These are phyloP conservation scores for Penicillium arizonense DNA, from an alignment of 495 filamentous ascomycete genomes.

Conservation along the genomic window DNA sequence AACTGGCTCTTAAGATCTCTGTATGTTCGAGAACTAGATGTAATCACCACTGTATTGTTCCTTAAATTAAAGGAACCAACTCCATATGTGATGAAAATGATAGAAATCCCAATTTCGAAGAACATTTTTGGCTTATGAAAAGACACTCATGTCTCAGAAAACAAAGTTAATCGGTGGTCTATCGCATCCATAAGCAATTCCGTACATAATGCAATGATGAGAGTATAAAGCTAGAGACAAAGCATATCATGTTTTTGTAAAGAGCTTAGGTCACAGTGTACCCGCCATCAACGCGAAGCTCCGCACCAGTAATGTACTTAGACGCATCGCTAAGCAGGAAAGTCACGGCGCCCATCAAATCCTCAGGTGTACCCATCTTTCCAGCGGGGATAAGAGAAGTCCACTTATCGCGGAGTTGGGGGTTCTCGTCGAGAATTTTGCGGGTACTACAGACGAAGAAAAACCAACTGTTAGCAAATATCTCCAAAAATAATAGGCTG, in stretches of 20 bases:
- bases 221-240: neutral
- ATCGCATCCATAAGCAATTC: constrained; percentile 1
- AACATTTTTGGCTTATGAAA: too few species aligned
- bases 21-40: too few species aligned
- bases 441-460: constrained; percentile 60
- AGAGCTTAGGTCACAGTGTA: constrained; percentile 76
- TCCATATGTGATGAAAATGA: too few species aligned
- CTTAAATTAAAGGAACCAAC: too few species aligned
- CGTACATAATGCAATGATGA: constrained; percentile 3
- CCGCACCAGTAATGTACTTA: constrained; percentile 84
- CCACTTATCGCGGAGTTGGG: constrained; percentile 83
- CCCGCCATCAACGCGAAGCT: constrained; percentile 86
- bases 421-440: constrained; percentile 92
- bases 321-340: constrained; percentile 87
- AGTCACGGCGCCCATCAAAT: constrained; percentile 90
- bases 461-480: constrained; percentile 13
- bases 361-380: constrained; percentile 88
- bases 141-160: too few species aligned
- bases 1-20: too few species aligned
- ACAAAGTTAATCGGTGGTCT: neutral
- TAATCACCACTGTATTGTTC: too few species aligned
- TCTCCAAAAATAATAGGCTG: constrained; percentile 36
- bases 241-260: too few species aligned
- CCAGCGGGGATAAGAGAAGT: constrained; percentile 86
- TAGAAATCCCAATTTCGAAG: too few species aligned